These are phyloP conservation scores for Escovopsis weberi DNA, from an alignment of 2,329 filamentous ascomycete species.

Conservation along the genomic window DNA sequence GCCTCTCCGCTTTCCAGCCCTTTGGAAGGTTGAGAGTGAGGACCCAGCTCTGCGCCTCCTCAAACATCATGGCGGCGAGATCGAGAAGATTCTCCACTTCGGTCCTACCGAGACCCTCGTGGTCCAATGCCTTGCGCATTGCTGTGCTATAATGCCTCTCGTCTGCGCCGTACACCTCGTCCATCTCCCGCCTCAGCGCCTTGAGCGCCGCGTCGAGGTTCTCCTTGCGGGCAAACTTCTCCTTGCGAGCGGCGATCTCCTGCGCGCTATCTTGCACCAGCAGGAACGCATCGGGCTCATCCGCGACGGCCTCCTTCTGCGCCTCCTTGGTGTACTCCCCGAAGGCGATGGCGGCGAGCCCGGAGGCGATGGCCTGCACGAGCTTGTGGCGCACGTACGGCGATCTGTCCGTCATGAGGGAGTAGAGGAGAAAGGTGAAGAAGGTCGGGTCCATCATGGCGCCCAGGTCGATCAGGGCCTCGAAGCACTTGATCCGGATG, in stretches of 20 bases:
- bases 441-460: constrained; percentile 40
- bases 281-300: constrained; percentile 24
- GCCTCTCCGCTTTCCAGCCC: constrained; percentile 24
- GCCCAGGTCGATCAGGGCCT: constrained; percentile 49
- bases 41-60: constrained; percentile 27
- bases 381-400: constrained; percentile 47
- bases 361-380: constrained; percentile 43
- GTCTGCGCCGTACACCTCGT: constrained; percentile 24
- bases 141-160: constrained; percentile 26
- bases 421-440: constrained; percentile 40
- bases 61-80: constrained; percentile 32
- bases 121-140: constrained; percentile 28
- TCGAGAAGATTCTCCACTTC: constrained; percentile 29
- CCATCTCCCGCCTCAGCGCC: constrained; percentile 29
- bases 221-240: constrained; percentile 50
- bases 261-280: constrained; percentile 28
- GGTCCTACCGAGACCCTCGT: constrained; percentile 22
- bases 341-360: constrained; percentile 48
- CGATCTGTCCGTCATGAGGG: constrained; percentile 47
- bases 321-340: constrained; percentile 38
- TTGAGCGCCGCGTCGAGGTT: constrained; percentile 43
- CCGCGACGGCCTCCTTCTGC: constrained; percentile 21
- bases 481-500: constrained; percentile 52
- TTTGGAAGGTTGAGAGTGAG: constrained; percentile 27
- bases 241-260: constrained; percentile 43